phyloP scores from a whole-genome alignment of 2,329 filamentous ascomycete genomes.

The Aspergillus pseudoglaucus region DNA sequence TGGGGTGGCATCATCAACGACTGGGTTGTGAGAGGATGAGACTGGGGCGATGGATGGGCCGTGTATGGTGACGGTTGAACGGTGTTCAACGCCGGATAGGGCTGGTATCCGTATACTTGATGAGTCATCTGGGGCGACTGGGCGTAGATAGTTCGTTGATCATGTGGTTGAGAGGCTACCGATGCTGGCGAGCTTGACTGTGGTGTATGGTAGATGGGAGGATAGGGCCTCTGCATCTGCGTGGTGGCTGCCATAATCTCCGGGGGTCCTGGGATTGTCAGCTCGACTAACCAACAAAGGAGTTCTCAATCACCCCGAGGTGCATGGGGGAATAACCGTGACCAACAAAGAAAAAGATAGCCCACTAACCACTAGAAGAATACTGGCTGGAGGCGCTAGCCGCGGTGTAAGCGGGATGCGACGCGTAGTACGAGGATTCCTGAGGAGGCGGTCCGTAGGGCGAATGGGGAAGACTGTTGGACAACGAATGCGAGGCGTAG shows the following conservation, averaged over 20 bases:
- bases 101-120: slow-evolving; percentile 71
- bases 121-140: slow-evolving; percentile 75
- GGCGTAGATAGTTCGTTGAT: slow-evolving; percentile 79
- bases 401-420: slow-evolving; percentile 77
- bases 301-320: background rate
- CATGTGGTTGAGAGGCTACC: slow-evolving; percentile 82
- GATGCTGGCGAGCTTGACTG: slow-evolving; percentile 93
- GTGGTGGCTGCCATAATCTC: slow-evolving; percentile 60
- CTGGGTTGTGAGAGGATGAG: slow-evolving; percentile 52
- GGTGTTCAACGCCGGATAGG: slow-evolving; percentile 47
- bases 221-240: slow-evolving; percentile 66
- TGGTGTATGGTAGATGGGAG: slow-evolving; percentile 90
- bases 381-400: slow-evolving; percentile 77
- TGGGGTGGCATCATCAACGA: slow-evolving; percentile 46
- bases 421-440: slow-evolving; percentile 66
- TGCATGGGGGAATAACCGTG: background rate
- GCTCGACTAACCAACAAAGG: background rate
- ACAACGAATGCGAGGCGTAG: slow-evolving; percentile 25
- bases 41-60: slow-evolving; percentile 47
- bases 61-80: slow-evolving; percentile 53
- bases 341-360: background rate
- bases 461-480: slow-evolving; percentile 43
- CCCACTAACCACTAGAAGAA: slow-evolving; percentile 70
- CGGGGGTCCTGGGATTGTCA: slow-evolving; percentile 60
- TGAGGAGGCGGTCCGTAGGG: slow-evolving; percentile 62